A percentile compares a stretch with the other conserved stretches of the same genome.
Evolutionary conservation across 345 rosid species (phyloP).

Genomic region (Acer yangbiense): DNA sequence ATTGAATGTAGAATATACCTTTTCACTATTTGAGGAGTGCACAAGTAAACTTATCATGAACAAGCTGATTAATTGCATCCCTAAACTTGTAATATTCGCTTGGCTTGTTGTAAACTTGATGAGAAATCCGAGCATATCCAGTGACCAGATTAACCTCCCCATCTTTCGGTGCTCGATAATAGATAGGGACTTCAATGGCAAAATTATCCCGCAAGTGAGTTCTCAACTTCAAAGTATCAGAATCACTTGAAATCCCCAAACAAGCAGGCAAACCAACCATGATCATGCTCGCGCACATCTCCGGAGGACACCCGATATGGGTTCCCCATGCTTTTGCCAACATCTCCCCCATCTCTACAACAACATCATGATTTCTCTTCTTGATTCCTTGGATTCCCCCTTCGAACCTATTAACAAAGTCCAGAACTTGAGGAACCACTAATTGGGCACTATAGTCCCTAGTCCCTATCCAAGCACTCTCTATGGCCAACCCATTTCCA

Average conservation of each 20-base stretch:
- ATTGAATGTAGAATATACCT: constrained; percentile 42
- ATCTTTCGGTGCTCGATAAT: constrained; percentile 56
- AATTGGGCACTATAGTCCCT: constrained; percentile 90
- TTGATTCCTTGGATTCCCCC: constrained; percentile 87
- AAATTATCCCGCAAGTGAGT: constrained; percentile 60
- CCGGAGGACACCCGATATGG: constrained; percentile 72
- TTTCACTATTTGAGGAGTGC: constrained; percentile 41
- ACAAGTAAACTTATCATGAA: constrained; percentile 57
- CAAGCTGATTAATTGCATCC: constrained; percentile 61
- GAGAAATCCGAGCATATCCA: constrained; percentile 82
- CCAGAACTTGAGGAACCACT: constrained; percentile 76
- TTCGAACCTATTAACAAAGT: constrained; percentile 76
- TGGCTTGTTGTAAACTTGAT: constrained; percentile 81
- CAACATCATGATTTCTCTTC: constrained; percentile 74
- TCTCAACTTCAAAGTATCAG: constrained; percentile 61
- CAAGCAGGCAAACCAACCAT: constrained; percentile 89
- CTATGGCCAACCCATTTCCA: constrained; percentile 84
- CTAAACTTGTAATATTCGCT: constrained; percentile 77
- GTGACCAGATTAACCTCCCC: constrained; percentile 56
- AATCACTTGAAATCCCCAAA: constrained; percentile 52
- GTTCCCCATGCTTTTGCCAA: constrained; percentile 87
- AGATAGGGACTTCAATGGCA: constrained; percentile 76
- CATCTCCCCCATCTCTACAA: constrained; percentile 87
- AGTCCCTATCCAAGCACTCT: constrained; percentile 94
- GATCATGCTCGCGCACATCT: constrained; percentile 85